Base-by-base conservation (phyloP, 805 yeast species). In the Candida vartiovaarae region DNA sequence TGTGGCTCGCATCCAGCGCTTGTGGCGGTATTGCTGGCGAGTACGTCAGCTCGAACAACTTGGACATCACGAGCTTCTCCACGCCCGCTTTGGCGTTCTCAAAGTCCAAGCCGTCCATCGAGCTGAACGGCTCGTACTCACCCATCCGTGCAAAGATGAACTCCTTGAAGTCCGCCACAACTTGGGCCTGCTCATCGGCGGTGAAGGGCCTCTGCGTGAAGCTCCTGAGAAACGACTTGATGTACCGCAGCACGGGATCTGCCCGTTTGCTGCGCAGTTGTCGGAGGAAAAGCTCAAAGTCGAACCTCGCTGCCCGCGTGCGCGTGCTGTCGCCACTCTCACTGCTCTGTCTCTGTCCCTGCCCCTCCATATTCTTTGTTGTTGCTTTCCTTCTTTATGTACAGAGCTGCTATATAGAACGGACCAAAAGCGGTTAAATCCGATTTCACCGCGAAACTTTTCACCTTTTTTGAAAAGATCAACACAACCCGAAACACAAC, bases 21-120 rank as follows among this genome's bases (percentile, higher is more conserved):
- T 61, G 51, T 7, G 61, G 66, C 3, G 75, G 65, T n/a, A 77
- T 73, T 36, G 71, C 76, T 0, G 98, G 97, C 0, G 97, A 80
- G 57, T 84, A 95, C 29, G 91, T 83, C 43, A 75, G 77, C 1
- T 71, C 70, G 60, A 88, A 90, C 3, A 95, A 63, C 50, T 95
- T 72, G 44, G 91, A 90, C 95, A 90, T 87, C 8, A 95, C 72
- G 36, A 93, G 71, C 61, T 93, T 93, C 62, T 93, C 99, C 54
- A 93, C 71, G 0, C 99, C 99, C 54, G 89, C 97, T 51, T 81
- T 68, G 3, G 95, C 82, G 57, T 90, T 88, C 33, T 72, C 79
- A 40, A 85, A 65, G 42, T 75, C 80, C 23, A 70, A 69, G 3
- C 71, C 75, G 15, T 78, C 79, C 68, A 87, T 72, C 3, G 76